A percentile compares a stretch with the other conserved stretches of the same genome.
These are phyloP conservation scores for Cladobotryum mycophilum DNA, from an alignment of 2,329 filamentous ascomycete species.

Conservation along the genomic window DNA sequence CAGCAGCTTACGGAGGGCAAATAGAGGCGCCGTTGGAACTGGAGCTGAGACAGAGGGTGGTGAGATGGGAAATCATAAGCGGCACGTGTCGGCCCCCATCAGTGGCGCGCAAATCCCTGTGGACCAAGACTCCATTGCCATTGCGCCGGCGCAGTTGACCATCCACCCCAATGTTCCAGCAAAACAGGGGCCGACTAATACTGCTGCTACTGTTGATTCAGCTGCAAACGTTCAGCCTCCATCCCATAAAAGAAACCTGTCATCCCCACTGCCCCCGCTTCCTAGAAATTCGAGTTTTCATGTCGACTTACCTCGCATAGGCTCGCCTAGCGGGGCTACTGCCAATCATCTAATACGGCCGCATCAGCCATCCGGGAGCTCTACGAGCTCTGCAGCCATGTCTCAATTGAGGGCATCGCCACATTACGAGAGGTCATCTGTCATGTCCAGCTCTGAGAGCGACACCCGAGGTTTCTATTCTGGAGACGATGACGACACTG, in stretches of 20 bases:
- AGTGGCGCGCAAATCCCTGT: conserved; percentile 25
- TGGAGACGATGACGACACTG: conserved; percentile 70
- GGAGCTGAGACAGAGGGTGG: conserved; percentile 23
- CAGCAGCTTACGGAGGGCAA: conserved; percentile 51
- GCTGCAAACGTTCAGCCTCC: conserved; percentile 14
- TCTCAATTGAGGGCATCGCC: conserved; percentile 29
- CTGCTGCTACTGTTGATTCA: conserved; percentile 10
- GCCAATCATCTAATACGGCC: conserved; percentile 31
- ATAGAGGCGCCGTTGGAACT: conserved; percentile 34
- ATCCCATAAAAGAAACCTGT: conserved; percentile 38
- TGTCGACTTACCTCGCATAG: conserved; percentile 44
- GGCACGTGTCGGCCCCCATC: conserved; percentile 49
- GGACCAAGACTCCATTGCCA: conserved; percentile 18
- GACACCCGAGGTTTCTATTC: conserved; percentile 59
- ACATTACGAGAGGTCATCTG: conserved; percentile 41
- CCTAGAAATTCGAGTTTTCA: conserved; percentile 50
- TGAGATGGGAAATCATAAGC: conserved; percentile 38
- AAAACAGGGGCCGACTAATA: conserved; percentile 10
- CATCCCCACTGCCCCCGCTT: conserved; percentile 51
- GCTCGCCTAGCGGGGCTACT: conserved; percentile 35
- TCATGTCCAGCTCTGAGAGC: conserved; percentile 63
- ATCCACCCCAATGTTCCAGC: conserved; percentile 12
- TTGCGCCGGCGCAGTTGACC: conserved; percentile 20
- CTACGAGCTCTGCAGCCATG: conserved; percentile 35
- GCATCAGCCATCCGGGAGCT: conserved; percentile 38